Evolutionary conservation across 345 rosid species (phyloP), one percentile per base, ranked within the genome.

Genomic region (Syzygium jambos): DNA sequence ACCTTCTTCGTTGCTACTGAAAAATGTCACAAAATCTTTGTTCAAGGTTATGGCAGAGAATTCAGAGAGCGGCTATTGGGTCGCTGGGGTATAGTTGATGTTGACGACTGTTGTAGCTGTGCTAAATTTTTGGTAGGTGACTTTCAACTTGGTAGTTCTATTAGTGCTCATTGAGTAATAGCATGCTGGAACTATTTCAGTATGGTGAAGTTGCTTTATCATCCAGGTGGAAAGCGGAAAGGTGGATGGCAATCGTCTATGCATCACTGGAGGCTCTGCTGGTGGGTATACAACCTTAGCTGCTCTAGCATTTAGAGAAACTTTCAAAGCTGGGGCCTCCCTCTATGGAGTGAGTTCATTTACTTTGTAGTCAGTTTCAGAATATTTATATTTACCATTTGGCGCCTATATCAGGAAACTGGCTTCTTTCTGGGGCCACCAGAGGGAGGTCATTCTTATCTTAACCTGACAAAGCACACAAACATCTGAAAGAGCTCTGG

Each of bases 261-360:
- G 99, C 89, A 98, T 98, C 90, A 95, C 99, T 83, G 99, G 99
- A 86, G 98, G 97, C 87, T 98, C 99, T 86, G 99, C 99, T 82
- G 99, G 99, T 86, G 99, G 99, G 56, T 98, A 96, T 88, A 98
- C 98, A 53, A 95, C 98, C 83, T 95, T 96, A 90, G 99, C 99
- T 78, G 91, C 99, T 85, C 96, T 98, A 86, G 98, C 99, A 34
- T 98, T 95, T 89, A 95, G 90, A 91, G 94, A 98, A 85, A 93
- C 93, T 25, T 98, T 98, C 89, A 95, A 95, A 88, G 98, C 98
- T 89, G 99, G 99, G 87, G 97, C 99, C 52, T 98, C 99, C 84
- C 92, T 96, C 88, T 95, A 89, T 89, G 99, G 99, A 46, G 99
- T 97, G 90, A 95, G 96, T 94, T 84, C 84, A 22, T 19, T 23